phyloP scores from a whole-genome alignment of 1,284 basidiomycete species.

The Ganoderma lucidum region DNA sequence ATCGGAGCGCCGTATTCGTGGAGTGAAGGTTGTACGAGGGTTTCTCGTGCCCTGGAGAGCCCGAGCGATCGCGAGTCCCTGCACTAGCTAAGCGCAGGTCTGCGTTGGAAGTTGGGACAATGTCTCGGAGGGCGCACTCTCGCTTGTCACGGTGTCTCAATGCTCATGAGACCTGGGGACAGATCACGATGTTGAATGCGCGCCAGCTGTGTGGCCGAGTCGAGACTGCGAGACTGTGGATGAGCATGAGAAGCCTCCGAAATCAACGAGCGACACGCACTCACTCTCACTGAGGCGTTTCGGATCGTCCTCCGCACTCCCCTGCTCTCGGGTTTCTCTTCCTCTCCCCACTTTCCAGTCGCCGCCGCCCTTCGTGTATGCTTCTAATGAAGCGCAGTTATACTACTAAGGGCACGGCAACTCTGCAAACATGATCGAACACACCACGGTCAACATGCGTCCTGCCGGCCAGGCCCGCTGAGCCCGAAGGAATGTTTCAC shows the following conservation, averaged over 20 bases:
- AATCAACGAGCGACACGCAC: neutral
- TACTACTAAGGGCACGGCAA: conserved; percentile 5
- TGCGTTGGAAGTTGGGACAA: neutral
- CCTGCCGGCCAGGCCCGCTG: neutral
- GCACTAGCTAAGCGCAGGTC: neutral
- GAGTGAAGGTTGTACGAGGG: conserved; percentile 4
- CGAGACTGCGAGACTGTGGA: neutral
- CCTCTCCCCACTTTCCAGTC: neutral
- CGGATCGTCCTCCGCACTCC: neutral
- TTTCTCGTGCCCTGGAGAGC: neutral
- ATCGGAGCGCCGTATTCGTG: conserved; percentile 12
- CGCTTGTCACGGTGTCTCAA: neutral
- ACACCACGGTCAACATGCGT: neutral
- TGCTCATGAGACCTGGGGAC: neutral
- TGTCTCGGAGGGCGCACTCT: neutral
- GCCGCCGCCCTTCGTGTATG: neutral
- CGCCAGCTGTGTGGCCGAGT: neutral
- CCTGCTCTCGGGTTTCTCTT: neutral
- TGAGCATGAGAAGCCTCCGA: conserved; percentile 1
- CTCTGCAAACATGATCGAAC: conserved; percentile 12
- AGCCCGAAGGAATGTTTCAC: neutral
- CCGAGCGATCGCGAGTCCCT: neutral
- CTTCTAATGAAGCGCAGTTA: conserved; percentile 16
- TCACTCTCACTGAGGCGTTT: neutral
- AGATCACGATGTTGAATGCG: neutral